Conservation (phyloP, 495 filamentous ascomycete species). For the Daldinia loculata region DNA sequence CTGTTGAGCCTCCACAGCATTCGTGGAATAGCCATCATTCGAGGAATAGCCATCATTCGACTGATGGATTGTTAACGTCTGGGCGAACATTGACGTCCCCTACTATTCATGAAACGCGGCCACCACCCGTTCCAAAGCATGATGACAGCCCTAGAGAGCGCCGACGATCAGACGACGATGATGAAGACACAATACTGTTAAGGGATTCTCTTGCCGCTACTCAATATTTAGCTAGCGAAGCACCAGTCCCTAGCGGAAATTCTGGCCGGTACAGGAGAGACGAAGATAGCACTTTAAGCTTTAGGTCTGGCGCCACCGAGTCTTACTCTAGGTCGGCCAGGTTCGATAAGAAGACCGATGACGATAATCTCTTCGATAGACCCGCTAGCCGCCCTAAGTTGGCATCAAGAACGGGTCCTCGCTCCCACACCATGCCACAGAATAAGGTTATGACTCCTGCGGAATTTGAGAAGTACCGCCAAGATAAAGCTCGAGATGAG, state of each 20-base stretch:
- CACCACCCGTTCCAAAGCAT: constrained; percentile 54
- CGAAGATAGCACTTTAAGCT: constrained; percentile 37
- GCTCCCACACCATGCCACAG: constrained; percentile 51
- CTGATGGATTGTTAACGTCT: constrained; percentile 65
- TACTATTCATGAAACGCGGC: constrained; percentile 19
- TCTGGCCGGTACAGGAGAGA: constrained; percentile 49
- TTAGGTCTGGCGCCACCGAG: constrained; percentile 36
- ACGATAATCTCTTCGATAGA: constrained; percentile 60
- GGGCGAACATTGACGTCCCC: constrained; percentile 48
- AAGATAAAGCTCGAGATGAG: constrained; percentile 73
- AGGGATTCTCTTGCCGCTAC: constrained; percentile 67
- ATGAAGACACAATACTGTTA: constrained; percentile 74
- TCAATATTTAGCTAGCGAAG: constrained; percentile 49
- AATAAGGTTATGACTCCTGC: constrained; percentile 90
- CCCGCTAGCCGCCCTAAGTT: constrained; percentile 65
- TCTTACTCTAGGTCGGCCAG: constrained; percentile 48
- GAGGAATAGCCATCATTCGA: constrained; percentile 71
- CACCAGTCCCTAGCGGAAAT: constrained; percentile 5
- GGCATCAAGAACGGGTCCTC: constrained; percentile 53
- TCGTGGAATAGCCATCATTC: constrained; percentile 76
- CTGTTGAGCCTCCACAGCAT: constrained; percentile 67
- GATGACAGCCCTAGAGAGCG: constrained; percentile 56
- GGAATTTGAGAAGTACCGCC: constrained; percentile 84
- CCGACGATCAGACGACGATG: constrained; percentile 63
- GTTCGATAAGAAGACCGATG: constrained; percentile 49